Conservation (phyloP, 768 basidiomycete genomes). For the Melanogaster broomeanus region DNA sequence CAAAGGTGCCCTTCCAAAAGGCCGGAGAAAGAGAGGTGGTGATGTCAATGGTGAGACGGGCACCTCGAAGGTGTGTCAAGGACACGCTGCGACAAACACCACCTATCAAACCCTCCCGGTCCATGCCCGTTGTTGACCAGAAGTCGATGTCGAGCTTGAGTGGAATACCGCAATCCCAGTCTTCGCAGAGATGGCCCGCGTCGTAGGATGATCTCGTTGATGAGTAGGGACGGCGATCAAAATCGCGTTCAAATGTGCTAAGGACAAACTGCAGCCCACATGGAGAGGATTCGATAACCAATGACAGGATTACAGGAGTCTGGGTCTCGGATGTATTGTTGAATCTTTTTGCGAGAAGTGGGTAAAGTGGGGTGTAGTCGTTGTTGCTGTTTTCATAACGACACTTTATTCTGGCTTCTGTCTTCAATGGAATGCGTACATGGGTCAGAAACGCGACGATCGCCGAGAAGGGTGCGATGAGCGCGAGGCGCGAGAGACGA, state of each 20-base stretch:
- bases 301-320: constrained; percentile 11
- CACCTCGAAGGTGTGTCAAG: constrained; percentile 10
- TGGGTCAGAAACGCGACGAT: constrained; percentile 12
- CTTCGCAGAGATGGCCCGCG: constrained; percentile 5
- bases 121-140: constrained; percentile 5
- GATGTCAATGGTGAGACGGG: constrained; percentile 10
- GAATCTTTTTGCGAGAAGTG: constrained; percentile 19
- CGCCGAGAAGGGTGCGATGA: constrained; percentile 21
- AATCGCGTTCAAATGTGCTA: constrained; percentile 12
- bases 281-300: constrained; percentile 7
- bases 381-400: constrained; percentile 3
- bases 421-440: constrained; percentile 10
- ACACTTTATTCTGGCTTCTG: constrained; percentile 18
- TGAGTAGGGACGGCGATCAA: constrained; percentile 7
- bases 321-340: neutral
- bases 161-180: constrained; percentile 21
- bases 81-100: constrained; percentile 14
- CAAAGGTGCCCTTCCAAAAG: constrained; percentile 21
- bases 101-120: constrained; percentile 12
- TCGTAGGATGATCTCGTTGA: constrained; percentile 7
- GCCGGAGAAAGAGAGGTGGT: constrained; percentile 3
- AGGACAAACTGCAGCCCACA: constrained; percentile 16
- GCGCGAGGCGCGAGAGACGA: constrained; percentile 13
- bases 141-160: constrained; percentile 15
- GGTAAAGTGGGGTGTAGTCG: constrained; percentile 10